Evolutionary conservation across 2,329 filamentous ascomycete species (phyloP).

Genomic region (Colletotrichum coccodes): DNA sequence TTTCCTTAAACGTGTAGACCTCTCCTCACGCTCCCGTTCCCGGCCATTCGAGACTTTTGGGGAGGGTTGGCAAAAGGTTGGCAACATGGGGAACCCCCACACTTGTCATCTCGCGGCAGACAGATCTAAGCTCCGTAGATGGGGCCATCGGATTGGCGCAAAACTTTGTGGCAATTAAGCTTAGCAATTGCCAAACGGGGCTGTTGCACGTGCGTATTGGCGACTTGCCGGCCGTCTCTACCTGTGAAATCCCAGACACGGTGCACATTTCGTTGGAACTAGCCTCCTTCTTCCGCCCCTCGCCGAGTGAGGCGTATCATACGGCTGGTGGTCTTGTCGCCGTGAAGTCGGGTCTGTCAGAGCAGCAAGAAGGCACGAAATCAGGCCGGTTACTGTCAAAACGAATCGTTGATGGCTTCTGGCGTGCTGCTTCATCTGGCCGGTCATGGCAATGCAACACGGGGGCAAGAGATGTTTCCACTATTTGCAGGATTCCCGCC

Average conservation of each 20-base stretch:
- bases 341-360: too few species aligned
- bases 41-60: neutral
- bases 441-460: neutral
- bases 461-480: neutral
- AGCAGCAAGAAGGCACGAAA: neutral
- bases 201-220: slow-evolving; percentile 9
- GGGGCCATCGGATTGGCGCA: slow-evolving; percentile 28
- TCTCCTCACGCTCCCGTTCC: slow-evolving; percentile 9
- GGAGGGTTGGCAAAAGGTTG: slow-evolving; percentile 15
- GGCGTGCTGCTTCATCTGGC: neutral
- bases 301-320: too few species aligned
- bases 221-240: neutral
- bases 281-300: neutral
- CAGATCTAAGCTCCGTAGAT: slow-evolving; percentile 32
- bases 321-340: too few species aligned
- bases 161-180: slow-evolving; percentile 26
- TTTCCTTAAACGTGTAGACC: neutral
- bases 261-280: neutral
- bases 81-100: slow-evolving; percentile 24
- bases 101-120: slow-evolving; percentile 32
- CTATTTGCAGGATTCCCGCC: neutral
- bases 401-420: too few species aligned
- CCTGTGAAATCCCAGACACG: too few species aligned
- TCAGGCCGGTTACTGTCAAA: neutral
- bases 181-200: slow-evolving; percentile 30